Conservation (phyloP, 352 stramenopile species). For the Phytophthora lateralis region DNA sequence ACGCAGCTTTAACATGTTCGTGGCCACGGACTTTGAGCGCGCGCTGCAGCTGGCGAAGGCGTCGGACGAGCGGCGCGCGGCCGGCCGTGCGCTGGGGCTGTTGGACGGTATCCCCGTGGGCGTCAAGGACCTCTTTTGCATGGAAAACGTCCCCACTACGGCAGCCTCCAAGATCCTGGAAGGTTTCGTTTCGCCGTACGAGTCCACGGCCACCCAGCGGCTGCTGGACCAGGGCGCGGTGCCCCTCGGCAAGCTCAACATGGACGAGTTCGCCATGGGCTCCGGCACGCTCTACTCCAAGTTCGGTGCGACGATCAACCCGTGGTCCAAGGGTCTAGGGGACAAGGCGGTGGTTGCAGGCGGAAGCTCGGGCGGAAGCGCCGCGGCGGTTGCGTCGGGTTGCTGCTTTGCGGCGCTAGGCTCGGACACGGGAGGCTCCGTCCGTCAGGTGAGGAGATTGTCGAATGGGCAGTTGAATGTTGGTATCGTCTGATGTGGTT, state of each 20-base stretch:
- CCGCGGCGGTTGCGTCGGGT: conserved; percentile 92
- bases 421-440: conserved; percentile 97
- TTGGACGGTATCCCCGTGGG: conserved; percentile 96
- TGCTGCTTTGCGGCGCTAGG: conserved; percentile 93
- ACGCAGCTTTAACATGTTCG: conserved; percentile 82
- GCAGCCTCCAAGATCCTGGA: conserved; percentile 92
- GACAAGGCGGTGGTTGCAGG: conserved; percentile 80
- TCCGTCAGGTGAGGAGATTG: conserved; percentile 81
- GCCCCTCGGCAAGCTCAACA: conserved; percentile 96
- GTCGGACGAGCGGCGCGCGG: conserved; percentile 76
- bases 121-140: conserved; percentile 97
- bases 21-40: conserved; percentile 71
- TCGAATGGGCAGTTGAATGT: not conserved
- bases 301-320: conserved; percentile 89
- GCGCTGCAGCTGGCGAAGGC: conserved; percentile 69
- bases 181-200: conserved; percentile 90
- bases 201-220: conserved; percentile 84
- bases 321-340: conserved; percentile 73
- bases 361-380: conserved; percentile 95
- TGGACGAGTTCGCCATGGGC: conserved; percentile 99
- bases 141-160: conserved; percentile 85
- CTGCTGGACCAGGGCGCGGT: conserved; percentile 92
- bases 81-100: conserved; percentile 44
- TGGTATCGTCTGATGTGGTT: not conserved
- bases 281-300: conserved; percentile 92